Evolutionary conservation across 1,284 basidiomycete species (phyloP).

Genomic region (Pyrrhoderma noxium): DNA sequence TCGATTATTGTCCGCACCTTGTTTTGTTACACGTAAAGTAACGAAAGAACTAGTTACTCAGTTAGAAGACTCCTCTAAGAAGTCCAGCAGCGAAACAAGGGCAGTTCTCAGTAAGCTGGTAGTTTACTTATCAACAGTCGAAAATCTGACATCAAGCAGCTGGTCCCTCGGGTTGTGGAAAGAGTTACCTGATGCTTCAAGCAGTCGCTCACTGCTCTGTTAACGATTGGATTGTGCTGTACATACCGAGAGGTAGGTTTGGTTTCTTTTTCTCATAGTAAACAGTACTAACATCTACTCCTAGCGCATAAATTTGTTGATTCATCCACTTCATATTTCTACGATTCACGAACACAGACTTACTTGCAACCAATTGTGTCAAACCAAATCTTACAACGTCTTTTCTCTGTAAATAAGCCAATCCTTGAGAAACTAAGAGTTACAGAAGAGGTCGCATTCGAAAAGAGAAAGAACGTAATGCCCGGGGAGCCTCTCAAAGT

Average conservation of each 20-base stretch:
- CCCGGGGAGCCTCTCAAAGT: conserved; percentile 46
- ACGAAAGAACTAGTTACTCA: conserved; percentile 47
- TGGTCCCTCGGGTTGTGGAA: conserved; percentile 77
- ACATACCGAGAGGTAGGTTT: conserved; percentile 70
- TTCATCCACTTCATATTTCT: conserved; percentile 69
- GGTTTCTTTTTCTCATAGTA: not conserved
- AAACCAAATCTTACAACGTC: conserved; percentile 51
- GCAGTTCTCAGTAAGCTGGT: conserved; percentile 54
- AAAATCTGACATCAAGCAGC: conserved; percentile 33
- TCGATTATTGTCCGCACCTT: conserved; percentile 55
- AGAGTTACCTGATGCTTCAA: conserved; percentile 79
- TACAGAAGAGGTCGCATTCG: conserved; percentile 36
- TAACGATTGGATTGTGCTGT: conserved; percentile 80
- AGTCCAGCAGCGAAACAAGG: conserved; percentile 41
- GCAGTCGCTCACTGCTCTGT: conserved; percentile 66
- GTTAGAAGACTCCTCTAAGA: conserved; percentile 38
- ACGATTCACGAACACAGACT: conserved; percentile 68
- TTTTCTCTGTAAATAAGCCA: conserved; percentile 46
- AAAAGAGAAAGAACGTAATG: conserved; percentile 39
- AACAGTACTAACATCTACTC: conserved; percentile 1
- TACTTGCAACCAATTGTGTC: conserved; percentile 74
- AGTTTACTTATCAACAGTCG: not conserved
- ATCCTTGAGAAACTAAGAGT: conserved; percentile 37
- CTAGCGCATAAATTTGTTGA: conserved; percentile 69
- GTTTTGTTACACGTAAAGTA: conserved; percentile 57